Conservation (phyloP, 257 asterid species). For the Cordia subcordata region DNA sequence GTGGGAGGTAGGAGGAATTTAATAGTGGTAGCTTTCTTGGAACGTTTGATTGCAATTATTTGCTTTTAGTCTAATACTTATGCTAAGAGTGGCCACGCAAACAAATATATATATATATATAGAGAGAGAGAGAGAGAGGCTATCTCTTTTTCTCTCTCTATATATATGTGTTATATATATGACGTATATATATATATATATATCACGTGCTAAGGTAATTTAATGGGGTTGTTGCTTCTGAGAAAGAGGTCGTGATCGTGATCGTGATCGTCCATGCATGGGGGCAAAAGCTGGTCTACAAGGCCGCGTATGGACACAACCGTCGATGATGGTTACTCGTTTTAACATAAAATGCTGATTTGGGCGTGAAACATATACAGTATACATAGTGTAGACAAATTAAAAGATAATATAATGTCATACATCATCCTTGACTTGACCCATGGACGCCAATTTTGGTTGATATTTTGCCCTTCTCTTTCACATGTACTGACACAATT, state of each 20-base stretch:
- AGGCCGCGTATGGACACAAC: conserved; percentile 11
- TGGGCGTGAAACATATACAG: too few species aligned
- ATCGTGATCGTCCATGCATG: background rate
- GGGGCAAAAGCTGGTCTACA: background rate
- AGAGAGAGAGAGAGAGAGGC: too few species aligned
- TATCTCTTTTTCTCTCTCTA: too few species aligned
- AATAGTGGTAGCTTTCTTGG: conserved; percentile 1
- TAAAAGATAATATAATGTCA: too few species aligned
- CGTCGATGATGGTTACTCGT: background rate
- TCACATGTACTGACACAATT: too few species aligned
- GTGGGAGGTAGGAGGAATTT: background rate
- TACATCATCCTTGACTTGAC: too few species aligned
- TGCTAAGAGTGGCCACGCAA: background rate
- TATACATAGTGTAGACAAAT: too few species aligned
- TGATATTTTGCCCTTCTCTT: too few species aligned
- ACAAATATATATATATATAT: background rate
- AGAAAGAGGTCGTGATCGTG: conserved; percentile 23
- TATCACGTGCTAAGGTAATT: conserved; percentile 11
- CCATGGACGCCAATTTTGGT: too few species aligned
- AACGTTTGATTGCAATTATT: background rate
- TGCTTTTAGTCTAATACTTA: background rate
- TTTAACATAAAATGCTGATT: too few species aligned
- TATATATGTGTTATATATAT: background rate
- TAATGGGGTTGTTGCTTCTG: conserved; percentile 4
- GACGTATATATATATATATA: background rate